Evolutionary conservation across 352 stramenopile species (phyloP).

Genomic region (Phytophthora capsici): DNA sequence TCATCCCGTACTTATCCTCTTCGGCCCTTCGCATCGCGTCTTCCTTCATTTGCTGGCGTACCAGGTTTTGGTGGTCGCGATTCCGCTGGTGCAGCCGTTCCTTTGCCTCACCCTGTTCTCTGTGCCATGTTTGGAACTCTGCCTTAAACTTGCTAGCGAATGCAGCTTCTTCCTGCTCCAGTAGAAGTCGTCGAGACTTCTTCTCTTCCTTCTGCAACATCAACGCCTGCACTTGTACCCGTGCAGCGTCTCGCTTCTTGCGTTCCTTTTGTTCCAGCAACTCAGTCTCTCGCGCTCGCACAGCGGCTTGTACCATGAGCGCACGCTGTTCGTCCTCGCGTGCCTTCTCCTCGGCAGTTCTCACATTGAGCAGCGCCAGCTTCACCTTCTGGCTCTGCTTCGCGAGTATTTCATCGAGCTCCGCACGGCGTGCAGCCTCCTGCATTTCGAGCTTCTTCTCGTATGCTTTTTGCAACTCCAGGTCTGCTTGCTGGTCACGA

Average conservation of each 20-base stretch:
- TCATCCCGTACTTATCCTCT: conserved; percentile 80
- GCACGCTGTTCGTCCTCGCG: conserved; percentile 62
- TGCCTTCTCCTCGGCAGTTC: conserved; percentile 64
- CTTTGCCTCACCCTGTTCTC: conserved; percentile 40
- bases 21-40: conserved; percentile 45
- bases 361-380: conserved; percentile 63
- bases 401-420: conserved; percentile 52
- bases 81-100: conserved; percentile 43
- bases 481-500: conserved; percentile 52
- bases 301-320: conserved; percentile 44
- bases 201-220: conserved; percentile 56
- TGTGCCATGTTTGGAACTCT: conserved; percentile 54
- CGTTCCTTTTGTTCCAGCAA: conserved; percentile 41
- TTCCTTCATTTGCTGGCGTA: conserved; percentile 56
- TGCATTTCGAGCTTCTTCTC: conserved; percentile 56
- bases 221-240: conserved; percentile 45
- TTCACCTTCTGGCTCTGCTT: conserved; percentile 68
- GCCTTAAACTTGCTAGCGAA: conserved; percentile 57
- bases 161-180: conserved; percentile 44
- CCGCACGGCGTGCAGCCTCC: conserved; percentile 48
- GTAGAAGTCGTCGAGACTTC: conserved; percentile 22
- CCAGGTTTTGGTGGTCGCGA: conserved; percentile 46
- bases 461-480: conserved; percentile 53
- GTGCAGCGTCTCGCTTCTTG: conserved; percentile 41
- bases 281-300: conserved; percentile 46